These are phyloP conservation scores for Taiozyma sp. DNA, from an alignment of 1,139 yeast species.

Conservation along the genomic window DNA sequence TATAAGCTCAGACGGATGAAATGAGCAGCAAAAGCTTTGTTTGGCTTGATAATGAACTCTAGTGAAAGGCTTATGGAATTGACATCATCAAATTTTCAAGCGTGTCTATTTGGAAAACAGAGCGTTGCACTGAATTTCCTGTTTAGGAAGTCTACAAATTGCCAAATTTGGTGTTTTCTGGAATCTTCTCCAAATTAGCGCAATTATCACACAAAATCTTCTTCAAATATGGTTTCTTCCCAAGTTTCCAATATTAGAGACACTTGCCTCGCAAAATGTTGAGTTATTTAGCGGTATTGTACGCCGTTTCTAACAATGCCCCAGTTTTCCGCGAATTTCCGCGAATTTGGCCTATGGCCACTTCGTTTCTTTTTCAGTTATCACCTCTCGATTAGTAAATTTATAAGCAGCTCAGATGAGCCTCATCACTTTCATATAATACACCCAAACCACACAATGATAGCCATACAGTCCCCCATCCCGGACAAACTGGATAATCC, in stretches of 20 bases:
- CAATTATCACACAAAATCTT: not conserved
- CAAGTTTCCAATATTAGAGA: not conserved
- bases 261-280: not conserved
- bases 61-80: not conserved
- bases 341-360: not conserved
- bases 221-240: not conserved
- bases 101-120: not conserved
- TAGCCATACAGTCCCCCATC: constrained; percentile 16
- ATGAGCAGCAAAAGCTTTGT: not conserved
- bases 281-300: not conserved
- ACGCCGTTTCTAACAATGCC: not conserved
- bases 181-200: not conserved
- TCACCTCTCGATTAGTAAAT: not conserved
- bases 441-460: constrained; percentile 9
- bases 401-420: not conserved
- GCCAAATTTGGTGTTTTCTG: constrained; percentile 6
- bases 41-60: not conserved
- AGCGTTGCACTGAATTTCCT: constrained; percentile 4
- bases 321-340: not conserved
- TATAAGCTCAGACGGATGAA: not conserved
- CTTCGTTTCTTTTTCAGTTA: not conserved
- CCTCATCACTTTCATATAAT: not conserved
- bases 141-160: constrained; percentile 13
- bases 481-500: constrained; percentile 13
- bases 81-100: not conserved